These are phyloP conservation scores for Penicillium dipodomyicola DNA, from an alignment of 495 filamentous ascomycete genomes.

Conservation along the genomic window DNA sequence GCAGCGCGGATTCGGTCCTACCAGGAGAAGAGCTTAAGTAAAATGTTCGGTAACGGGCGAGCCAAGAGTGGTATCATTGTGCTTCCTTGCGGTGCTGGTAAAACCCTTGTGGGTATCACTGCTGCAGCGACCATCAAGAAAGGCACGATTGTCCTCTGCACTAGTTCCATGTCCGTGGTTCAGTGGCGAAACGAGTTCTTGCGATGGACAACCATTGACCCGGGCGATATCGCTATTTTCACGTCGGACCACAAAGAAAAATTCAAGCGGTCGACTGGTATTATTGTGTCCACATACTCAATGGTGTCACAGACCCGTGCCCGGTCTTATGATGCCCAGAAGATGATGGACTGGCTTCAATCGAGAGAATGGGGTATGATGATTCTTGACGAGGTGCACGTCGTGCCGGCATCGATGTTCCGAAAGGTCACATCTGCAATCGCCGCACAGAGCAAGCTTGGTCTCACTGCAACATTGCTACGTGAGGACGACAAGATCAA, in stretches of 20 bases:
- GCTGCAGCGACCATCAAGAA: slow-evolving; percentile 98
- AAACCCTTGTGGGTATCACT: slow-evolving; percentile 95
- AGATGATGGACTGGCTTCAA: slow-evolving; percentile 96
- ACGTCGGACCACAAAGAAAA: slow-evolving; percentile 90
- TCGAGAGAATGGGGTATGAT: slow-evolving; percentile 96
- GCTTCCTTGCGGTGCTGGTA: slow-evolving; percentile 92
- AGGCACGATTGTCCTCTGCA: slow-evolving; percentile 90
- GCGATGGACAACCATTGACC: slow-evolving; percentile 97
- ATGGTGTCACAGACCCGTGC: slow-evolving; percentile 92
- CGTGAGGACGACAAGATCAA: slow-evolving; percentile 98
- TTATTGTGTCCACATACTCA: slow-evolving; percentile 95
- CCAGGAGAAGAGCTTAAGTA: slow-evolving; percentile 94
- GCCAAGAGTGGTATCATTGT: slow-evolving; percentile 98
- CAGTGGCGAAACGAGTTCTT: slow-evolving; percentile 96
- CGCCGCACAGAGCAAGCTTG: slow-evolving; percentile 94
- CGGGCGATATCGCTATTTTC: slow-evolving; percentile 89
- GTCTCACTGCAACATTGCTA: slow-evolving; percentile 89
- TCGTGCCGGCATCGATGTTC: slow-evolving; percentile 95
- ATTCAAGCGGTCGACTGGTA: slow-evolving; percentile 85
- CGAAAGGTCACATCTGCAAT: slow-evolving; percentile 87
- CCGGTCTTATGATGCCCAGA: slow-evolving; percentile 86
- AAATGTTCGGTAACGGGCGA: slow-evolving; percentile 98
- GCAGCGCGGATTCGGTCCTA: slow-evolving; percentile 52
- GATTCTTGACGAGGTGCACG: slow-evolving; percentile 98
- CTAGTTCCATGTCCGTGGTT: slow-evolving; percentile 94